phyloP scores from a whole-genome alignment of 371 early-diverging fungal species.

The Blakeslea trispora region DNA sequence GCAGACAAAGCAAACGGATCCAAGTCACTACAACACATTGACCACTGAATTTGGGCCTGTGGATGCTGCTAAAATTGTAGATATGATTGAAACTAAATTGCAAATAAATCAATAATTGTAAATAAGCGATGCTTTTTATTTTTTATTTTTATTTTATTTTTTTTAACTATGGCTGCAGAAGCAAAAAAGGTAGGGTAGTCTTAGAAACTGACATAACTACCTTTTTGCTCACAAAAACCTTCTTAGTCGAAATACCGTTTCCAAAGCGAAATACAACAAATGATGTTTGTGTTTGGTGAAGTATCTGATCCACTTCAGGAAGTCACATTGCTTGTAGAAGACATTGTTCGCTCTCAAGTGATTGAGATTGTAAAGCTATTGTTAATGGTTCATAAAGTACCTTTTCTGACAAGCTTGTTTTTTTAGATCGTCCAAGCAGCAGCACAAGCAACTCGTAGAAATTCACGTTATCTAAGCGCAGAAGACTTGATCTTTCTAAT shows the following conservation, averaged over 20 bases:
- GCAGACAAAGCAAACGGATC: not conserved
- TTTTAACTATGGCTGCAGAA: conserved; percentile 19
- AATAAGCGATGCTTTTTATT: not conserved
- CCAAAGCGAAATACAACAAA: conserved; percentile 87
- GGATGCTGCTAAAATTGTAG: conserved; percentile 25
- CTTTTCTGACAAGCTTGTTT: not conserved
- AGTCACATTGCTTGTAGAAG: conserved; percentile 86
- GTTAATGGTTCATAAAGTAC: too few species aligned
- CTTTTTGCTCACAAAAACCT: not conserved
- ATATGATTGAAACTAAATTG: conserved; percentile 19
- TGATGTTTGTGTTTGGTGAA: conserved; percentile 99
- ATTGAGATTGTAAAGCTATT: conserved; percentile 76
- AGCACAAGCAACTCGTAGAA: conserved; percentile 81
- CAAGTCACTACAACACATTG: conserved; percentile 2
- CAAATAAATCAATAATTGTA: not conserved
- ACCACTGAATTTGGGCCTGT: conserved; percentile 42
- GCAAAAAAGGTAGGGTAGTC: conserved; percentile 18
- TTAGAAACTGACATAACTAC: not conserved
- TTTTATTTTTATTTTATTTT: not conserved
- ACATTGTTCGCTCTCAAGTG: conserved; percentile 94
- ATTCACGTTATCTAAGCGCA: conserved; percentile 78
- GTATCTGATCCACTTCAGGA: conserved; percentile 87
- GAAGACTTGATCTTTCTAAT: conserved; percentile 97
- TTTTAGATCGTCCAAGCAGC: conserved; percentile 82
- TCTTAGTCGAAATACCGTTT: conserved; percentile 40